Evolutionary conservation across 2,329 filamentous ascomycete genomes (phyloP).

Genomic region (Drechslerella dactyloides): DNA sequence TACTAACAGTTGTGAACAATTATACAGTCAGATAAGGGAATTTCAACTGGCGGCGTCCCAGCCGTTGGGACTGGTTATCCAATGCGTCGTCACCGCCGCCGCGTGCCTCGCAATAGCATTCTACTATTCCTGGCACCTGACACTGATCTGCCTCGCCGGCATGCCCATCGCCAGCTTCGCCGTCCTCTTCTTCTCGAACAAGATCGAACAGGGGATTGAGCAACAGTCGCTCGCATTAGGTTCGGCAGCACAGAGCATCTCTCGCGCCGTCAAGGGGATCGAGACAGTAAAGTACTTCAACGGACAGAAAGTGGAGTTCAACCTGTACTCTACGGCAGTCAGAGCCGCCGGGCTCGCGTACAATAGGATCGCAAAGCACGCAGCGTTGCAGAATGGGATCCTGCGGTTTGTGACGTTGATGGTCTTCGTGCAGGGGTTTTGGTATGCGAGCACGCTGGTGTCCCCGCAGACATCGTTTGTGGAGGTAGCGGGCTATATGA

Average conservation of each 20-base stretch:
- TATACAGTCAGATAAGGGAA: slow-evolving; percentile 76
- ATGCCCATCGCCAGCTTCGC: slow-evolving; percentile 70
- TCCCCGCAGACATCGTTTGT: slow-evolving; percentile 70
- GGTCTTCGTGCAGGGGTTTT: slow-evolving; percentile 89
- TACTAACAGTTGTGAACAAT: slow-evolving; percentile 70
- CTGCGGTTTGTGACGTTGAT: slow-evolving; percentile 75
- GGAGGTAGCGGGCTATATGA: slow-evolving; percentile 61
- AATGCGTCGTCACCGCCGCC: slow-evolving; percentile 69
- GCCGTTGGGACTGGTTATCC: slow-evolving; percentile 73
- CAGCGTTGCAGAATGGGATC: slow-evolving; percentile 74
- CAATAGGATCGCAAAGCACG: slow-evolving; percentile 70
- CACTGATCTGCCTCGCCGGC: slow-evolving; percentile 76
- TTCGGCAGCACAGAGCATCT: slow-evolving; percentile 72
- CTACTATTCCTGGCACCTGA: slow-evolving; percentile 81
- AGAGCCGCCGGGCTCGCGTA: slow-evolving; percentile 69
- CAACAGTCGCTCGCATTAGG: slow-evolving; percentile 39
- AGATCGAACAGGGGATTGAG: slow-evolving; percentile 34
- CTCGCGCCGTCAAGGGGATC: slow-evolving; percentile 74
- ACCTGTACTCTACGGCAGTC: slow-evolving; percentile 68
- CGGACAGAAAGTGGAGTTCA: slow-evolving; percentile 72
- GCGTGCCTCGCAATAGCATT: slow-evolving; percentile 75
- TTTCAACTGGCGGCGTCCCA: slow-evolving; percentile 81
- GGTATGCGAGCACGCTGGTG: slow-evolving; percentile 78
- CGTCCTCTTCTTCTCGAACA: slow-evolving; percentile 34
- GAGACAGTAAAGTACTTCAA: slow-evolving; percentile 88